Conservation (phyloP, 768 basidiomycete genomes). For the Gloeostereum incarnatum region DNA sequence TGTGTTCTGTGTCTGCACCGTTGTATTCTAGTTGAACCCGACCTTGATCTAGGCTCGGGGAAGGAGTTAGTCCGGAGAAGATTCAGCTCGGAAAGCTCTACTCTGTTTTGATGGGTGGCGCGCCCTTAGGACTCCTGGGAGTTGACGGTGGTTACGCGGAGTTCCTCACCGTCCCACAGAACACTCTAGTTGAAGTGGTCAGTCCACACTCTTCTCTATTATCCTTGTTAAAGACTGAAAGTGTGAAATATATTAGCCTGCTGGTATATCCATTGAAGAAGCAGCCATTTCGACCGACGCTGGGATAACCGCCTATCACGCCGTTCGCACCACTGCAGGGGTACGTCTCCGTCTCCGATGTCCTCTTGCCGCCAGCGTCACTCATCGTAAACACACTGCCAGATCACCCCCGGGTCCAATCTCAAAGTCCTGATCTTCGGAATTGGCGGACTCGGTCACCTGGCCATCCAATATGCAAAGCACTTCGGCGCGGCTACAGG, state of each 20-base stretch:
- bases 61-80: slow-evolving; percentile 5
- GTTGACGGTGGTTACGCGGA: slow-evolving; percentile 9
- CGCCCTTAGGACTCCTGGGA: slow-evolving; percentile 6
- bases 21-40: not conserved
- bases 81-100: slow-evolving; percentile 7
- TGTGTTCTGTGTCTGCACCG: not conserved
- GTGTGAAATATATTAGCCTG: slow-evolving; percentile 11
- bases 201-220: not conserved
- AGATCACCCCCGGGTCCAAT: slow-evolving; percentile 8
- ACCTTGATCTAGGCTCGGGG: slow-evolving; percentile 5
- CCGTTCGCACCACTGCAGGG: slow-evolving; percentile 9
- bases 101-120: slow-evolving; percentile 5
- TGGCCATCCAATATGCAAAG: slow-evolving; percentile 13
- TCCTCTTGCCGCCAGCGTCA: not conserved
- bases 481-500: slow-evolving; percentile 14
- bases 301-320: slow-evolving; percentile 9
- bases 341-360: slow-evolving; percentile 1
- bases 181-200: slow-evolving; percentile 10
- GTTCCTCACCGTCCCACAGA: slow-evolving; percentile 4
- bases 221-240: not conserved
- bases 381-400: not conserved
- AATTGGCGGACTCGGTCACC: slow-evolving; percentile 9
- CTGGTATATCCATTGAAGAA: slow-evolving; percentile 6
- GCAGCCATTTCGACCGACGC: slow-evolving; percentile 11
- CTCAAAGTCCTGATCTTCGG: slow-evolving; percentile 10